Base-by-base conservation (phyloP, 176 grass and related monocot species). In the Paspalum vaginatum region DNA sequence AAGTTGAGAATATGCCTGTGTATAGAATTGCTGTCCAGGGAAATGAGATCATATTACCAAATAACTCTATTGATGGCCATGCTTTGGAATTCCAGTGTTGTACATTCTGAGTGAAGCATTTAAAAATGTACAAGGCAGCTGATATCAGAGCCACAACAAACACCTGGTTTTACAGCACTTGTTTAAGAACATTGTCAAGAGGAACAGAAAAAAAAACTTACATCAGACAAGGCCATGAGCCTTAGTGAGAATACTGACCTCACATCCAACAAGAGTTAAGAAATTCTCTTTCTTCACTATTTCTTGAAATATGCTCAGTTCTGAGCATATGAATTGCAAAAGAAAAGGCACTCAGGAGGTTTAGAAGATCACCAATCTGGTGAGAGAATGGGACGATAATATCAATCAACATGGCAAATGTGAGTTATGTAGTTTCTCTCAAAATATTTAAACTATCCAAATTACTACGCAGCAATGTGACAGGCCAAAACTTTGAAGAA, bases 301-400 rank as follows among this genome's bases (percentile, higher is more conserved):
- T 81, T 77, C 66, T 72, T 1, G 79, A 77, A 73, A 89, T 82
- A 73, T 82, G 83, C 83, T 89, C 88, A 3, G 88, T 86, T 82
- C 83, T 86, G 79, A 89, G 79, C 79, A 89, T 89, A 77, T 89
- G 79, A 78, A 86, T 78, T 60, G 73, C 88, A 82, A 89, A 86
- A 78, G 50, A 54, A 61, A 86, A 89, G 37, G 88, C 73, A 2
- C 83, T 89, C 42, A 89, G 2, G 10, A 86, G 83, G 73, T 65
- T 89, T 17, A 89, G 67, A 73, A 89, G 66, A 82, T 86, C 88
- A 67, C 88, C 88, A 39, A 89, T 60, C 83, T 89, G 74, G 76
- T 42, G 24, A 83, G 16, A 72, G 32, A 54, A 48, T 9, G 47
- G 6, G 65, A 66, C 9, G 15, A 42, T 39, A 72, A 55, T 21